phyloP scores from a whole-genome alignment of 306 rosid genomes.

The Nissolia schottii region DNA sequence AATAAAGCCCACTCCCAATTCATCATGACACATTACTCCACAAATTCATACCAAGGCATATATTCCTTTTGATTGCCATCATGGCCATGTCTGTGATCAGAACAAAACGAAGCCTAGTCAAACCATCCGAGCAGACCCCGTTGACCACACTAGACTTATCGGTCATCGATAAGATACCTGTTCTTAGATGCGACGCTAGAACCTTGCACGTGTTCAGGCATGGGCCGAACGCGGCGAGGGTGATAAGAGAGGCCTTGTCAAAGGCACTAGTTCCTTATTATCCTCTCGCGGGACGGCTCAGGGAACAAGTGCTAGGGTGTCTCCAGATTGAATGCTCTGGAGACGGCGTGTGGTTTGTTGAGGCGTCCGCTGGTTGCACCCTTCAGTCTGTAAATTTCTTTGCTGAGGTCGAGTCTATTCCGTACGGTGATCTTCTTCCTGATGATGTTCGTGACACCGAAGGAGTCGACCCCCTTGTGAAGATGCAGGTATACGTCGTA shows the following conservation, averaged over 20 bases:
- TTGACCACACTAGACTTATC: constrained; percentile 46
- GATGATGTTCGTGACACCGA: constrained; percentile 24
- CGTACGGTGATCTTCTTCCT: constrained; percentile 53
- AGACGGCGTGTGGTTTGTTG: constrained; percentile 61
- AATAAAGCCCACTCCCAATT: not conserved
- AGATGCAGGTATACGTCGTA: constrained; percentile 54
- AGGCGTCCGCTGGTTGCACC: constrained; percentile 48
- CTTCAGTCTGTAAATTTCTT: constrained; percentile 48
- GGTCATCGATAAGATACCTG: constrained; percentile 46
- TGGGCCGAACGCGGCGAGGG: constrained; percentile 40
- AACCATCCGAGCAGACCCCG: constrained; percentile 47
- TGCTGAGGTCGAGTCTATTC: constrained; percentile 36
- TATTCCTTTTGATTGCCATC: not conserved
- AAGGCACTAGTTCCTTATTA: constrained; percentile 68
- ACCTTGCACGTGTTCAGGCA: constrained; percentile 67
- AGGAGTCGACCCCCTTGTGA: constrained; percentile 44
- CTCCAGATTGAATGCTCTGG: constrained; percentile 55
- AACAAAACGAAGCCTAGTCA: constrained; percentile 37
- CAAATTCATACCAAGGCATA: not conserved
- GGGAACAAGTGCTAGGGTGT: constrained; percentile 7
- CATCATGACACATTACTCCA: not conserved
- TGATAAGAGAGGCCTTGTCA: constrained; percentile 59
- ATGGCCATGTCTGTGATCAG: constrained; percentile 49
- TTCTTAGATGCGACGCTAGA: constrained; percentile 54
- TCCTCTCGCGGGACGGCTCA: constrained; percentile 70